Base-by-base conservation (phyloP, 352 stramenopile species). In the Pythium brassicae region DNA sequence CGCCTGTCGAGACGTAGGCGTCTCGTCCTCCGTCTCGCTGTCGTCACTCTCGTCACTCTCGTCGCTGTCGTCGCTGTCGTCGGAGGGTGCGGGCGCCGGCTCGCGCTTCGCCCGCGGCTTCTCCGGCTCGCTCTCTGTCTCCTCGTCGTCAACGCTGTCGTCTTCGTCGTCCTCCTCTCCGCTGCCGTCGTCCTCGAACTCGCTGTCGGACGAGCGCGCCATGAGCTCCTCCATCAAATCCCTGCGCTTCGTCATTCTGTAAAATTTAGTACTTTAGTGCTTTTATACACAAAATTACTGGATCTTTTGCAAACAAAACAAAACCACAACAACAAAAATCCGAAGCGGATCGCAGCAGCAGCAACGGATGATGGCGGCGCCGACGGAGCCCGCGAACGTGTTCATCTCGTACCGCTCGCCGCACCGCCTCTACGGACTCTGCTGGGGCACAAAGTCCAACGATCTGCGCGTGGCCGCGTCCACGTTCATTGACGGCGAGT, bases 401-500 rank as follows among this genome's bases (percentile, higher is more conserved):
- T 89, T 86, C 66, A 85, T 93, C 60, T 89, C 75, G 50, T 90
- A 89, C 68, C 61, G 52, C 34, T 75, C 83, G 50, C 67, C 72
- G 20, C 68, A 89, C 40, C 73, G 79, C 14, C 67, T 93, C 22
- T 90, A 91, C 62, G 83, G 83, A 14, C 77, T 93, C 26, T 90
- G 81, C 59, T 93, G 83, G 83, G 62, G 74, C 15, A 84, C 78
- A 0, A 72, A 87, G 22, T 45, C 74, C 14, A 87, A 64, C 43
- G 74, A 72, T 23, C 68, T 90, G 57, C 78, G 81, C 22, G 72
- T 93, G 26, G 83, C 81, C 12, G 76, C 72, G 32, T 88, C 83
- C 23, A 90, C 81, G 7, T 91, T 91, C 65, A 92, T 93, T 50
- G 65, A 76, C 4, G 83, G 83, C 50, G 83, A 92, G 63, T 95